Evolutionary conservation across 768 basidiomycete species (phyloP).

Genomic region (Tylopilus rubrobrunneus): DNA sequence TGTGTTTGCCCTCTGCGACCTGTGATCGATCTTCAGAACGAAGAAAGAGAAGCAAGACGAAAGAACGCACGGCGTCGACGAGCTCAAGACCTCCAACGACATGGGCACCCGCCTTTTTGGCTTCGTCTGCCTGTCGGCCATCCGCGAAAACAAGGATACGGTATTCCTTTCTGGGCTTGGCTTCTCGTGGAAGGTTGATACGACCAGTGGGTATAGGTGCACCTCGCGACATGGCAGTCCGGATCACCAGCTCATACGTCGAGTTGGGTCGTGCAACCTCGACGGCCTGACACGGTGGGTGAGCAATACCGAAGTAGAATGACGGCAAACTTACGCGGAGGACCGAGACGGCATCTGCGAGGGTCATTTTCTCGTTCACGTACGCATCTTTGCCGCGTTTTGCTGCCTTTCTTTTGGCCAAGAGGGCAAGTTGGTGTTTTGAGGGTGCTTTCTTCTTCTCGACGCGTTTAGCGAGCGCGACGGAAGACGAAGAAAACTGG

Average conservation of each 20-base stretch:
- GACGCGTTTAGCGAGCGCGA: constrained; percentile 43
- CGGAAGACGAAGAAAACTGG: constrained; percentile 49
- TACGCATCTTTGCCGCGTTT: constrained; percentile 53
- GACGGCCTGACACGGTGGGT: constrained; percentile 54
- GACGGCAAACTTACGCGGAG: constrained; percentile 52
- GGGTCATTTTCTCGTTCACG: constrained; percentile 61
- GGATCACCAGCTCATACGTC: constrained; percentile 77
- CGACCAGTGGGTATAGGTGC: constrained; percentile 86
- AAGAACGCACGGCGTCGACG: constrained; percentile 70
- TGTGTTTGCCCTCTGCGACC: constrained; percentile 71
- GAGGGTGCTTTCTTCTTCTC: constrained; percentile 58
- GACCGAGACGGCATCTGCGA: constrained; percentile 63
- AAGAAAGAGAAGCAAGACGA: not conserved
- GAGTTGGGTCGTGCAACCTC: constrained; percentile 75
- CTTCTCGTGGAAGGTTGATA: constrained; percentile 77
- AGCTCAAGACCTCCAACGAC: constrained; percentile 89
- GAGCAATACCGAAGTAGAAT: constrained; percentile 1
- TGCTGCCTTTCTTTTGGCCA: constrained; percentile 55
- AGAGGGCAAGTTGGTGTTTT: constrained; percentile 68
- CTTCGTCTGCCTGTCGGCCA: constrained; percentile 76
- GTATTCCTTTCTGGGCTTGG: constrained; percentile 65
- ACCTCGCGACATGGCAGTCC: constrained; percentile 75
- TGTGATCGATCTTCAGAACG: constrained; percentile 25
- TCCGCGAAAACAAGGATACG: constrained; percentile 93
- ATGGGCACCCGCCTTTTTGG: constrained; percentile 83